phyloP scores from a whole-genome alignment of 164 flowering plant species.

The Vitis rotundifolia region DNA sequence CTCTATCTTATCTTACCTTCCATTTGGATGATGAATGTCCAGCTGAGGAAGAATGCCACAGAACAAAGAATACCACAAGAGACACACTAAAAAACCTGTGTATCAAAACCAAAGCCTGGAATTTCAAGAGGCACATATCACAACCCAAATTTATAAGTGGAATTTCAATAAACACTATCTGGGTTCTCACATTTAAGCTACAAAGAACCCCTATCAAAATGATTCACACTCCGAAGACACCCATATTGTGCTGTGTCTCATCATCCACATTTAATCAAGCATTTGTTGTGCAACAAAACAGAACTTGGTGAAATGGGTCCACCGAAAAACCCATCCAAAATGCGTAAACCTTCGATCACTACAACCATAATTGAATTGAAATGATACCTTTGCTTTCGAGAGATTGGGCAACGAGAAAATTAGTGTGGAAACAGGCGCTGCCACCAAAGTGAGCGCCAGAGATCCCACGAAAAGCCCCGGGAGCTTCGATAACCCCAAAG shows the following conservation, averaged over 20 bases:
- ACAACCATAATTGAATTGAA: not conserved
- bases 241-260: no score
- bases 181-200: no score
- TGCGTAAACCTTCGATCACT: no score
- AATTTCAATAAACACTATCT: no score
- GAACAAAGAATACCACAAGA: constrained; percentile 68
- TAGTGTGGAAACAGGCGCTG: constrained; percentile 85
- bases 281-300: no score
- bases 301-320: no score
- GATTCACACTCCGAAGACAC: no score
- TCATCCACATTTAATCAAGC: no score
- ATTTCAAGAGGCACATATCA: constrained; percentile 49
- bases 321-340: no score
- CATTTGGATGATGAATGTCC: constrained; percentile 34
- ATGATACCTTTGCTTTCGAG: constrained; percentile 79
- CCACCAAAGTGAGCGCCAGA: constrained; percentile 71
- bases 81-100: constrained; percentile 92
- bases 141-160: not conserved
- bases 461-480: constrained; percentile 90
- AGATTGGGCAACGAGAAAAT: constrained; percentile 85
- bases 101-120: constrained; percentile 95
- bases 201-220: no score
- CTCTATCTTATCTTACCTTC: constrained; percentile 44
- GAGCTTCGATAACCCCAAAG: constrained; percentile 76
- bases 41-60: constrained; percentile 65